Percentiles rank a stretch among this genome's conserved stretches.
phyloP scores from a whole-genome alignment of 208 protist genomes.

The Sergeia podlipaevii region DNA sequence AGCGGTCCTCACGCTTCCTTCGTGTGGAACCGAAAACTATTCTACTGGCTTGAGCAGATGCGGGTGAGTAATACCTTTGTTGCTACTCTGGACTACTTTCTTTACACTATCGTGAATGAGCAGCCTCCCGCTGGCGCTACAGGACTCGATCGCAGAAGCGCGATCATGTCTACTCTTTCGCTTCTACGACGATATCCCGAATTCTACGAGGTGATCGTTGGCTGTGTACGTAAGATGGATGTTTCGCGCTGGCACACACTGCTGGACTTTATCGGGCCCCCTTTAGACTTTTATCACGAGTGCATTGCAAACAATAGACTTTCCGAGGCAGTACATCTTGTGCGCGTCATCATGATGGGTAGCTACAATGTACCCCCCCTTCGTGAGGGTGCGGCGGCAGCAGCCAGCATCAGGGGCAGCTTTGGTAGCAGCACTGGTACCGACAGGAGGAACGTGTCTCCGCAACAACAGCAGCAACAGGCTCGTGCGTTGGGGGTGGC shows the following conservation, averaged over 20 bases:
- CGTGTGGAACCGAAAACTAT: conserved; percentile 36
- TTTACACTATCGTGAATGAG: conserved; percentile 60
- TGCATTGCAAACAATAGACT: conserved; percentile 57
- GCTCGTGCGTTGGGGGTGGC: not conserved
- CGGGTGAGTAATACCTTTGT: conserved; percentile 52
- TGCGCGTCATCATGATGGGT: conserved; percentile 66
- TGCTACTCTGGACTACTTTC: conserved; percentile 48
- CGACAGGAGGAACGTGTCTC: not conserved
- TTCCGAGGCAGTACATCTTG: conserved; percentile 58
- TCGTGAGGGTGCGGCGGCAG: not conserved
- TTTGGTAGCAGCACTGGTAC: not conserved
- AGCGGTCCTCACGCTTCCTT: conserved; percentile 26
- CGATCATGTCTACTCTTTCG: conserved; percentile 33
- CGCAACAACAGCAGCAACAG: not conserved
- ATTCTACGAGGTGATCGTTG: conserved; percentile 60
- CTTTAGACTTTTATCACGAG: conserved; percentile 57
- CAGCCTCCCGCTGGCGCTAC: conserved; percentile 31
- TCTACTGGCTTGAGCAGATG: conserved; percentile 70
- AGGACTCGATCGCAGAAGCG: conserved; percentile 25
- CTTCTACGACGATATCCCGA: conserved; percentile 72
- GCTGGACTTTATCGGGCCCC: conserved; percentile 58
- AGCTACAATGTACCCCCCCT: conserved; percentile 10
- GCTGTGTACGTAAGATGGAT: conserved; percentile 76
- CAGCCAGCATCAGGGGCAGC: no score
- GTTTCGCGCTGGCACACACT: conserved; percentile 50